phyloP scores from a whole-genome alignment of 352 stramenopile species.

The Phytophthora citrophthora region DNA sequence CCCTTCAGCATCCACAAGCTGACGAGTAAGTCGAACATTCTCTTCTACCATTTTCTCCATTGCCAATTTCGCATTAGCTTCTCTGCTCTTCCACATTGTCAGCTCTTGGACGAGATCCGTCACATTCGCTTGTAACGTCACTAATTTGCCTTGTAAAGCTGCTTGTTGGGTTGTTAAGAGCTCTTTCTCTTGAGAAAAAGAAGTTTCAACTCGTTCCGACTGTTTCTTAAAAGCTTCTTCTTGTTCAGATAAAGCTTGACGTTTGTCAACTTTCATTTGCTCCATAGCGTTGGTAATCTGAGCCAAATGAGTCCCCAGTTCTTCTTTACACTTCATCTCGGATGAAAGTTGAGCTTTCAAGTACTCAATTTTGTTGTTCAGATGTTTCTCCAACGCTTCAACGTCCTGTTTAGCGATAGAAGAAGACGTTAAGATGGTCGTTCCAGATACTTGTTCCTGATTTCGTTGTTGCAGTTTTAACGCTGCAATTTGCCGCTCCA shows the following conservation, averaged over 20 bases:
- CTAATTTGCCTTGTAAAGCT: conserved; percentile 61
- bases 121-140: conserved; percentile 74
- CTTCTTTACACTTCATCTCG: conserved; percentile 88
- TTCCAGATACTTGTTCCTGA: conserved; percentile 10
- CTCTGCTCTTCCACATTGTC: conserved; percentile 65
- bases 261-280: conserved; percentile 70
- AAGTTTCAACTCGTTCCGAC: conserved; percentile 48
- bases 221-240: conserved; percentile 70
- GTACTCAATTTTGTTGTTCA: conserved; percentile 85
- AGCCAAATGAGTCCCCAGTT: conserved; percentile 70
- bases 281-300: conserved; percentile 72
- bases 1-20: conserved; percentile 70
- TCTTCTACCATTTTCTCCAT: conserved; percentile 82
- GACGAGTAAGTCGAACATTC: conserved; percentile 62
- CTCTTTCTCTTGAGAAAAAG: conserved; percentile 67
- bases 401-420: conserved; percentile 31
- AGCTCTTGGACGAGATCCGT: conserved; percentile 81
- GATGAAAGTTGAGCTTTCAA: conserved; percentile 82
- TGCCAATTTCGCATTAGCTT: conserved; percentile 66
- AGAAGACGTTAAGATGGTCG: conserved; percentile 11
- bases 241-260: conserved; percentile 51
- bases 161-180: conserved; percentile 49
- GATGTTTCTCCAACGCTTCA: conserved; percentile 71
- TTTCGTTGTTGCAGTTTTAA: conserved; percentile 42
- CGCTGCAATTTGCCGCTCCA: conserved; percentile 61